phyloP scores from a whole-genome alignment of 1,284 basidiomycete genomes.

The Ustilago vetiveriae region DNA sequence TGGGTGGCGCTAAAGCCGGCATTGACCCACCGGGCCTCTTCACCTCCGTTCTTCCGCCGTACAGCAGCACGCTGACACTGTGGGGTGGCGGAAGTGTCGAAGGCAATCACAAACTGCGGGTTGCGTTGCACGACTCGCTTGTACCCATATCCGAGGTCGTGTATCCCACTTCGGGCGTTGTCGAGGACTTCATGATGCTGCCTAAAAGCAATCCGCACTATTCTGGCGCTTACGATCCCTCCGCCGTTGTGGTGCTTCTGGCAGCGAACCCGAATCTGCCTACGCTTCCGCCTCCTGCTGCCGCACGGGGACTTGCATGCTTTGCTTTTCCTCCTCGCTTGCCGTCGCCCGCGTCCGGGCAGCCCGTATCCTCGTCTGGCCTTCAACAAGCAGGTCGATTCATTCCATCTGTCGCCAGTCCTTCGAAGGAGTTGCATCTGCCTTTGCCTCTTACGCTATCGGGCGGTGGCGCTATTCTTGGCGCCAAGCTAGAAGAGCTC shows the following conservation, averaged over 20 bases:
- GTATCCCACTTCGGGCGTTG: conserved; percentile 69
- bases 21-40: conserved; percentile 77
- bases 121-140: conserved; percentile 40
- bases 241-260: conserved; percentile 72
- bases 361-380: background rate
- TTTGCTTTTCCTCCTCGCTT: conserved; percentile 57
- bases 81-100: conserved; percentile 68
- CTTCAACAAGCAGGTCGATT: background rate
- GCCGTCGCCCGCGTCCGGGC: background rate
- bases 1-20: conserved; percentile 73
- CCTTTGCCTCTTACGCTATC: conserved; percentile 54
- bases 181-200: conserved; percentile 79
- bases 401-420: background rate
- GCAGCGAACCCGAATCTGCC: conserved; percentile 56
- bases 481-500: conserved; percentile 45
- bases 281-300: conserved; percentile 58
- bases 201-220: conserved; percentile 80
- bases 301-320: conserved; percentile 54
- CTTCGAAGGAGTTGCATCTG: conserved; percentile 45
- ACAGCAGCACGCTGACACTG: conserved; percentile 71
- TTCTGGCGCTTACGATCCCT: conserved; percentile 76
- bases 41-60: conserved; percentile 77
- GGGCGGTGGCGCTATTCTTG: conserved; percentile 57
- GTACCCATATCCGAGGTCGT: conserved; percentile 73
- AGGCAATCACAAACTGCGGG: conserved; percentile 67